Percentiles rank a stretch among this genome's conserved stretches.
Conservation (phyloP, 2,329 filamentous ascomycete genomes). For the Metarhizium anisopliae region DNA sequence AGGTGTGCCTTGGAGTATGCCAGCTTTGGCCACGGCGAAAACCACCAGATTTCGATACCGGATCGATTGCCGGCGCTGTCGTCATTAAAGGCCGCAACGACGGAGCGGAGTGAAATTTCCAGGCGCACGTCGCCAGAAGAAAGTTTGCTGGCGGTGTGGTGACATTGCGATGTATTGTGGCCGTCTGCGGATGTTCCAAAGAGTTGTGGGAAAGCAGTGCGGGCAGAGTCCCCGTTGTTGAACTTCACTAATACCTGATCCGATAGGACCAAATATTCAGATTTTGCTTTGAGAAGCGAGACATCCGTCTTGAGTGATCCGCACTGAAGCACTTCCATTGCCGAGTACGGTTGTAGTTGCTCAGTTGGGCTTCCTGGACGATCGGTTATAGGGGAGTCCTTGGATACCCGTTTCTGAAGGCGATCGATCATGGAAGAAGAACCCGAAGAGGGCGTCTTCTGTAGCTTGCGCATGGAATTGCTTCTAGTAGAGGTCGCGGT, state of each 20-base stretch:
- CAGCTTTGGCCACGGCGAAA: constrained; percentile 31
- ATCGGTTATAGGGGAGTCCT: constrained; percentile 25
- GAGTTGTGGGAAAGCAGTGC: constrained; percentile 37
- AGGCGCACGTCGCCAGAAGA: constrained; percentile 29
- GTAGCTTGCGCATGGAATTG: constrained; percentile 23
- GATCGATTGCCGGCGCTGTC: constrained; percentile 40
- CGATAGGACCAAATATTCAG: constrained; percentile 44
- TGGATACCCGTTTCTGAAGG: constrained; percentile 31
- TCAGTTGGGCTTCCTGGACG: constrained; percentile 19
- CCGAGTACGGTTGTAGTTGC: constrained; percentile 20
- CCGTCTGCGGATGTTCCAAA: constrained; percentile 15
- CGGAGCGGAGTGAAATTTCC: constrained; percentile 38
- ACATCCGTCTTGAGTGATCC: constrained; percentile 41
- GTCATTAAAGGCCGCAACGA: constrained; percentile 44
- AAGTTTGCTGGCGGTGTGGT: constrained; percentile 17
- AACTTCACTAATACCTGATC: constrained; percentile 42
- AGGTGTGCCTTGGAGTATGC: constrained; percentile 39
- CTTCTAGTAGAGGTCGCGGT: constrained; percentile 22
- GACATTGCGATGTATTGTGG: constrained; percentile 14
- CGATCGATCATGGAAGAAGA: constrained; percentile 32
- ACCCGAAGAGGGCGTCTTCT: constrained; percentile 29
- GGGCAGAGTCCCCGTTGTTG: constrained; percentile 36
- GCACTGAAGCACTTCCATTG: constrained; percentile 33
- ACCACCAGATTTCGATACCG: constrained; percentile 50
- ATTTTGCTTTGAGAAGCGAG: constrained; percentile 38